Percentiles rank a stretch among this genome's conserved stretches.
Conservation (phyloP, 106 monocot species). For the Dioscorea dumetorum region DNA sequence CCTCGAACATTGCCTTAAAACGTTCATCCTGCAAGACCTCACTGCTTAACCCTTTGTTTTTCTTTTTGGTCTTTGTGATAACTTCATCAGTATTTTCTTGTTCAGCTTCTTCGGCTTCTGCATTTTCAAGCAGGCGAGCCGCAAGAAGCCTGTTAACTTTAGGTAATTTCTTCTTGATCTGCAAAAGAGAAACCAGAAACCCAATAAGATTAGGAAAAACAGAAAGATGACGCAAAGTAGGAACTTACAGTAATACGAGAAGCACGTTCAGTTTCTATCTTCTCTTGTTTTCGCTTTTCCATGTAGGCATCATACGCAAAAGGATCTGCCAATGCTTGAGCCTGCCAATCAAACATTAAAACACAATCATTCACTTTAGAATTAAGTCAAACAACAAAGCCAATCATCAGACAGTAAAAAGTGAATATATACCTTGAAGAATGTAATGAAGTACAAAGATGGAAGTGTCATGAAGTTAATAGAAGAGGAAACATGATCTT, state of each 20-base stretch:
- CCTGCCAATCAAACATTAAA: conserved; percentile 34
- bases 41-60: conserved; percentile 46
- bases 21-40: conserved; percentile 68
- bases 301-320: conserved; percentile 52
- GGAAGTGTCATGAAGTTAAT: no score
- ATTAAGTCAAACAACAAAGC: no score
- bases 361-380: neutral
- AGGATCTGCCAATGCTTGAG: conserved; percentile 47
- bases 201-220: neutral
- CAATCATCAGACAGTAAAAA: no score
- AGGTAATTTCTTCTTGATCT: conserved; percentile 74
- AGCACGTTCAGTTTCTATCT: conserved; percentile 68
- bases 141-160: conserved; percentile 80
- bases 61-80: conserved; percentile 46
- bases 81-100: conserved; percentile 23
- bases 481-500: no score
- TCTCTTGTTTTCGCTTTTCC: conserved; percentile 65
- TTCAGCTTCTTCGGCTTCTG: conserved; percentile 46
- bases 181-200: conserved; percentile 8
- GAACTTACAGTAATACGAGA: conserved; percentile 77
- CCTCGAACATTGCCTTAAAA: conserved; percentile 66
- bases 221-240: neutral
- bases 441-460: no score
- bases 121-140: conserved; percentile 47
- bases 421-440: no score